Base-by-base conservation (phyloP, 1,139 yeast species). In the Geotrichum aggregatum region DNA sequence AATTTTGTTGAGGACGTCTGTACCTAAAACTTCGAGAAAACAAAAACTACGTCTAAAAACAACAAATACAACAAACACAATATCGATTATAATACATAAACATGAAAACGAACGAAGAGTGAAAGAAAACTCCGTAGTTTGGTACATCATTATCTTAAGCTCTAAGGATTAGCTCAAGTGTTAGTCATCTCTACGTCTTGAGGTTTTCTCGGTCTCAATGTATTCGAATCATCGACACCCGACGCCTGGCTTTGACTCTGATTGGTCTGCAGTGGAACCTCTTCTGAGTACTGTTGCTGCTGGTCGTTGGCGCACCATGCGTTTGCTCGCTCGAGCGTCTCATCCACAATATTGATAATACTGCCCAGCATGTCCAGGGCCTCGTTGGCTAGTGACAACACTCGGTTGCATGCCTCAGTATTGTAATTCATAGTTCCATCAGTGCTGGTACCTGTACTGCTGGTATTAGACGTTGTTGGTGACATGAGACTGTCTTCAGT, bases 311-410 rank as follows among this genome's bases (percentile, higher is more conserved):
- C 5, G 8, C 28, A 40, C 47, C 47, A 43, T 16, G 75, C 72
- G 65, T 91, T 97, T 0, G 96, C 96, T 59, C 83, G 82, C 47
- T 80, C 84, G 55, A 92, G 73, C 52, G 91, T 89, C 40, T 85
- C 91, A 65, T 85, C 91, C 58, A 94, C 89, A 8, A 89, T 91
- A 47, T 77, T 77, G 57, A 89, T 88, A 33, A 92, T 83, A 56
- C 85, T 85, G 43, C 84, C 77, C 44, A 92, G 84, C 91, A 91
- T 88, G 44, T 86, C 95, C 52, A 92, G 73, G 0, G 95, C 83
- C 68, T 92, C 98, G 59, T 85, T 85, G 0, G 98, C 97, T 57
- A 92, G 75, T 8, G 86, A 77, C 43, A 92, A 71, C 1, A 88
- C 86, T 59, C 82, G 79, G 43, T 86, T 88, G 30, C 39, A n/a